Percentiles rank a stretch among this genome's conserved stretches.
Evolutionary conservation across 1,139 yeast genomes (phyloP).

Genomic region (Nakaseomyces sp.): DNA sequence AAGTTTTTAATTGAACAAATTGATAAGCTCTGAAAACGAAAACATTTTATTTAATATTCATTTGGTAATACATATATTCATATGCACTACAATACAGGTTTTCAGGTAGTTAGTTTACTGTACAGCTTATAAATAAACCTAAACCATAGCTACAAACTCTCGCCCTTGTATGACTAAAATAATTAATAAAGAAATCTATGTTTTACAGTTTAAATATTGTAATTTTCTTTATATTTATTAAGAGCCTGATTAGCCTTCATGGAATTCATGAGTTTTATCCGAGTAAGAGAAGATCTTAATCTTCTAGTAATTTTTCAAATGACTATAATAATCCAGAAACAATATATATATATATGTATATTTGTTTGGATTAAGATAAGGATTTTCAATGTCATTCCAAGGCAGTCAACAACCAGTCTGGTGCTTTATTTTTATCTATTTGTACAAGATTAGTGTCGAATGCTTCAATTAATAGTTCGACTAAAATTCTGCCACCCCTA

Average conservation of each 20-base stretch:
- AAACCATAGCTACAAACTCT: too few species aligned
- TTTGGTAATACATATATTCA: not conserved
- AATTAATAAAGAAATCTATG: too few species aligned
- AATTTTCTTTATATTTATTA: too few species aligned
- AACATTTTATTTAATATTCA: not conserved
- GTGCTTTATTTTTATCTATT: conserved; percentile 27
- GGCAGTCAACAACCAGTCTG: conserved; percentile 28
- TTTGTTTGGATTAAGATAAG: too few species aligned
- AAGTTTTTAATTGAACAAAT: conserved; percentile 9
- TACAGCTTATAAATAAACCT: too few species aligned
- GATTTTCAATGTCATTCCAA: conserved; percentile 13
- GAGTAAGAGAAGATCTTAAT: not conserved
- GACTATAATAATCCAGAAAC: too few species aligned
- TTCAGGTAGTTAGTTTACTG: too few species aligned
- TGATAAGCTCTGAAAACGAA: conserved; percentile 3
- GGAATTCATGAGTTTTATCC: not conserved
- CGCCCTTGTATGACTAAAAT: too few species aligned
- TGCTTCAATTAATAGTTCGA: conserved; percentile 79
- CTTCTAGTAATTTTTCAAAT: not conserved
- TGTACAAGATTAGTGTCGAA: conserved; percentile 29
- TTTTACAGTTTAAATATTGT: too few species aligned
- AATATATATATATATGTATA: too few species aligned
- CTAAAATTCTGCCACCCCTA: conserved; percentile 83
- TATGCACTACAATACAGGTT: too few species aligned
- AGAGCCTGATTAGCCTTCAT: too few species aligned